Base-by-base conservation (phyloP, 768 basidiomycete species). In the Cystobasidium onofrii region DNA sequence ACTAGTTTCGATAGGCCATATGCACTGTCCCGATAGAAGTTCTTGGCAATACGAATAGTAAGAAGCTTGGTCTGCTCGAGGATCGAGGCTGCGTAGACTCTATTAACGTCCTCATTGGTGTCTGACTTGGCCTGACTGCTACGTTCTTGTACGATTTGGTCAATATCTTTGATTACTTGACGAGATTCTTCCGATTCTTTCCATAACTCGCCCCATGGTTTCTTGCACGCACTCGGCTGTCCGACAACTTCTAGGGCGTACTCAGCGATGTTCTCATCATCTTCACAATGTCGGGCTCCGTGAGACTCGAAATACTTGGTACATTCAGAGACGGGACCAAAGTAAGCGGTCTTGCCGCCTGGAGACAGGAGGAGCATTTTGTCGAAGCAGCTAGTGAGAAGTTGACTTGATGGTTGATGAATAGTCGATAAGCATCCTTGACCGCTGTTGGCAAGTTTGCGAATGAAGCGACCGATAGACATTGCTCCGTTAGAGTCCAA, bases 151-250 rank as follows among this genome's bases (percentile, higher is more conserved):
- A 60, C 83, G 3, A 89, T 91, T 46, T 88, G 86, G 31, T 81
- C 79, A 73, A 87, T 85, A 72, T 86, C 84, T 2, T 77, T 77
- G 74, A 81, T 80, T 17, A 82, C 80, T 1, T 79, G 69, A 20
- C 77, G 74, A 54, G 77, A 79, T 81, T 93, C 89, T 69, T 88
- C 85, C 0, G 90, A 90, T 31, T 91, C 84, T 52, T 86, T 81
- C 92, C 92, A 95, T 64, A 91, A 83, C 75, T 90, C 87, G 70
- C 87, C 87, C 92, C 92, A 95, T 77, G 94, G 91, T 39, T 87
- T 86, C 71, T 88, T 85, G 1, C 89, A 90, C 39, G 90, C 84
- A 27, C 33, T 60, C 18, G 39, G 27, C n/a, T 46, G 44, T 17
- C 66, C 15, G 29, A 52, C 54, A 13, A 52, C 66, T 50, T 62